Evolutionary conservation across 768 basidiomycete genomes (phyloP), one percentile per base, ranked within the genome.

Genomic region (button mushroom (Agaricus bisporus)): DNA sequence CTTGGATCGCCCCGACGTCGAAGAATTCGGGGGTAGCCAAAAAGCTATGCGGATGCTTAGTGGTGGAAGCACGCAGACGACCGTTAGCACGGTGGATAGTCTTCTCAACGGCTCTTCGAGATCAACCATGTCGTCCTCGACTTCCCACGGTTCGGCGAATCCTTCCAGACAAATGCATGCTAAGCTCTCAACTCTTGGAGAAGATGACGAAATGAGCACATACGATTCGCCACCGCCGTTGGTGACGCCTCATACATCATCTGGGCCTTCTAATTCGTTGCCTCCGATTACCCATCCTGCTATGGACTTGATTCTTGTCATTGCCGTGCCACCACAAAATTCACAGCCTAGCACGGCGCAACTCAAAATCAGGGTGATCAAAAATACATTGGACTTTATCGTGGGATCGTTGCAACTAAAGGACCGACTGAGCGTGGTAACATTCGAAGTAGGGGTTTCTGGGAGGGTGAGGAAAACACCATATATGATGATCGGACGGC

Each of bases 391-490:
- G 36, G 88, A 94, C 61, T 98, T 98, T 66, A 67, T 91, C 48
- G 70, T 97, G 41, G 83, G 85, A 12, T 85, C 87, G 8, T 67
- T 97, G 51, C 83, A 86, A 4, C 71, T 76, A 15, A 83, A 78
- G 61, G 97, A 98, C 63, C 81, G 97, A 4, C 63, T 99, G 55
- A 90, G 90, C 59, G 63, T 98, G 60, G 93, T 98, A 22, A 94
- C 94, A 0, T 98, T 94, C 59, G 91, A 98, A 65, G 86, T 91
- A 7, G 95, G 95, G 12, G 61, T 79, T 8, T 86, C 83, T 1
- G 94, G 94, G 0, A 73, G 76, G 51, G 88, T 98, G 35, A 77
- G 93, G 57, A 93, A 90, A 72, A 97, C 95, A n/a, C 95, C 95
- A 15, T 98, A 95, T 74, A 70, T 99, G 64, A 80, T 75, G 54